Base-by-base conservation (phyloP, 768 basidiomycete genomes). In the Leccinellum rugosiceps region DNA sequence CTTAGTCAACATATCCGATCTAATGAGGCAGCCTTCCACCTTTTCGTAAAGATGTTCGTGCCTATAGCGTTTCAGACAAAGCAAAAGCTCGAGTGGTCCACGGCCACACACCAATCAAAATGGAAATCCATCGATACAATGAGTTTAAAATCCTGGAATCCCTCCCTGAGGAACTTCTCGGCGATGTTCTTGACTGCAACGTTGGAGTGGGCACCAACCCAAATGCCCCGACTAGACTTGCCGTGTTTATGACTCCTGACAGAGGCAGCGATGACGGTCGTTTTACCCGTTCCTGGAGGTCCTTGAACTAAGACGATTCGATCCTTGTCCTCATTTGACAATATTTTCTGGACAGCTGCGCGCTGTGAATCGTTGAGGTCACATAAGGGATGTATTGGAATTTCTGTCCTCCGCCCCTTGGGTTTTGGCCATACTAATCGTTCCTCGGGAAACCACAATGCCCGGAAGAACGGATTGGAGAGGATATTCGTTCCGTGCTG, bases 131-230 rank as follows among this genome's bases (percentile, higher is more conserved):
- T 69, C 13, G 80, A 80, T 6, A 81, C 77, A n/a, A 81, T 54
- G 1, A 81, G 50, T 51, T 58, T 76, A 58, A 79, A 81, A 7
- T 67, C 56, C 6, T 34, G 4, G 57, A 79, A 74, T 0, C 47
- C 63, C 19, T 65, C 59, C 7, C 68, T 64, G 25, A 69, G 57
- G 11, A 81, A 67, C 48, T 76, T 81, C 58, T 80, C 77, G 0
- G 79, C 79, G n/a, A 81, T 80, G 55, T 81, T 81, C 61, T 82
- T 82, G 19, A 81, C 80, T 0, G 77, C 80, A 32, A 81, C 77
- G 43, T 81, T 82, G 0, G 79, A 80, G 26, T 81, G 80, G 0
- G 80, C 78, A 28, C 75, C 66, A 28, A 81, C 60, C 74, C 77
- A 81, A 11, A 78, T 63, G 9, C 62, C 51, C 26, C 48, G 63